Evolutionary conservation across 2,329 filamentous ascomycete genomes (phyloP).

Genomic region (Metarhizium rileyi): DNA sequence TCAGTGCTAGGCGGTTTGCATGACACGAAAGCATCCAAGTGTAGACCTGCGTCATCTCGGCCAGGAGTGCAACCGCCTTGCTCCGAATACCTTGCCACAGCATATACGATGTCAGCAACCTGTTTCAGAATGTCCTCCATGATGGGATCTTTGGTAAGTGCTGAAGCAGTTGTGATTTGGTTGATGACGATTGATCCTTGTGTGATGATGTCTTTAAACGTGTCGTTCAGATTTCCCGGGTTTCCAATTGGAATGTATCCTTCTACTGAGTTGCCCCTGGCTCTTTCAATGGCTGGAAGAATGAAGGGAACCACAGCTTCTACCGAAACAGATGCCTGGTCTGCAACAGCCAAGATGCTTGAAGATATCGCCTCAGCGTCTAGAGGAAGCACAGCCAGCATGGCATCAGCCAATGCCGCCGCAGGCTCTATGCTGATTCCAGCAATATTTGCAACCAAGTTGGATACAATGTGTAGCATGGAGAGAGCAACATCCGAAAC

Average conservation of each 20-base stretch:
- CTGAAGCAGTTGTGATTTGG: slow-evolving; percentile 9
- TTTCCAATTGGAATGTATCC: not conserved
- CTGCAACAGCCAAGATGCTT: slow-evolving; percentile 10
- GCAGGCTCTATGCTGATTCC: slow-evolving; percentile 10
- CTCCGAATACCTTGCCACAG: slow-evolving; percentile 9
- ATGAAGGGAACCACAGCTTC: slow-evolving; percentile 12
- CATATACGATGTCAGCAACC: slow-evolving; percentile 12
- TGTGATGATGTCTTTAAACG: slow-evolving; percentile 10
- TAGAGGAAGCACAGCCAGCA: slow-evolving; percentile 12
- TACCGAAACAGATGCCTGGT: slow-evolving; percentile 7
- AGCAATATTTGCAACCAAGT: slow-evolving; percentile 11
- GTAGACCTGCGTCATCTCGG: slow-evolving; percentile 5
- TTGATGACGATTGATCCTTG: slow-evolving; percentile 13
- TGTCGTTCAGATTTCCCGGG: slow-evolving; percentile 5
- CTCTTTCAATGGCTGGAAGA: slow-evolving; percentile 14
- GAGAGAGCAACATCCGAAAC: slow-evolving; percentile 6
- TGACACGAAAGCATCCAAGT: slow-evolving; percentile 10
- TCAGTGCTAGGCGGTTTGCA: slow-evolving; percentile 8
- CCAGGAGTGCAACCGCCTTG: slow-evolving; percentile 13
- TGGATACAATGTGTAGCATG: slow-evolving; percentile 11
- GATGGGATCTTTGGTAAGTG: slow-evolving; percentile 4
- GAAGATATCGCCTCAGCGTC: slow-evolving; percentile 10
- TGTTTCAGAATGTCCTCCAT: slow-evolving; percentile 13
- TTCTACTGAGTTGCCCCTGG: slow-evolving; percentile 8
- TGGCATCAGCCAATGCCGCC: slow-evolving; percentile 13